Evolutionary conservation across 805 yeast genomes (phyloP), one percentile per base, ranked within the genome.

Genomic region (Jamesozyma jinghongensis): DNA sequence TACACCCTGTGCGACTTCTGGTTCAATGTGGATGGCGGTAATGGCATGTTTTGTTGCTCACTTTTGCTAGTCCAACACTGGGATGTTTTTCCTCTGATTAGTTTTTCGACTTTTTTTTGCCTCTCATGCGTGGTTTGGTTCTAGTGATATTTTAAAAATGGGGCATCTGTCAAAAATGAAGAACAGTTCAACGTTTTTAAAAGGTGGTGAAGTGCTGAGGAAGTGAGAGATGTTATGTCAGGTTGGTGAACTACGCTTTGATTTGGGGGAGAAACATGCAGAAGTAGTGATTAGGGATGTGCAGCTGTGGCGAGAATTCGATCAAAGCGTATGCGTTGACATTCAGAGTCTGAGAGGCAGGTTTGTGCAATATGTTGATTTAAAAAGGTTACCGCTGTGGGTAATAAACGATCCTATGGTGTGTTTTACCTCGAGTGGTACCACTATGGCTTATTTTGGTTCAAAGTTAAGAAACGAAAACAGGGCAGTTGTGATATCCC

Each of bases 1-100:
- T 71, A 66, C 3, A 66, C 66, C 27, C 62, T 53, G 17, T 46
- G 48, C 8, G 65, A 57, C 37, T 57, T 58, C 20, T 55, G 59
- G 40, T 60, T 59, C 37, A 61, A 50, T 13, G 58, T 40, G 5
- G 67, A 60, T 16, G 64, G 62, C 26, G 64, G 66, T 38, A 56
- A 38, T 22, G 61, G 52, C 64, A 59, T 59, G 8, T 17, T 17
- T 31, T 31, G 33, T 31, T 31, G n/a, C 17, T 29, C 12, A 7
- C 14, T n/a, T n/a, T 16, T 31, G 8, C 19, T 31, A 12, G 14
- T 5, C 11, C 10, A 14, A 31, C 5, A 17, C 16, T n/a, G 14
- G 14, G 5, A 5, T 31, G 14, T 31, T 31, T 14, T 14, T 31
- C 12, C 16, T 31, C 33, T 5, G 18, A 31, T 31, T 31, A 14